A percentile compares a stretch with the other conserved stretches of the same genome.
These are phyloP conservation scores for Fusarium chlamydosporum DNA, from an alignment of 2,329 filamentous ascomycete species.

Conservation along the genomic window DNA sequence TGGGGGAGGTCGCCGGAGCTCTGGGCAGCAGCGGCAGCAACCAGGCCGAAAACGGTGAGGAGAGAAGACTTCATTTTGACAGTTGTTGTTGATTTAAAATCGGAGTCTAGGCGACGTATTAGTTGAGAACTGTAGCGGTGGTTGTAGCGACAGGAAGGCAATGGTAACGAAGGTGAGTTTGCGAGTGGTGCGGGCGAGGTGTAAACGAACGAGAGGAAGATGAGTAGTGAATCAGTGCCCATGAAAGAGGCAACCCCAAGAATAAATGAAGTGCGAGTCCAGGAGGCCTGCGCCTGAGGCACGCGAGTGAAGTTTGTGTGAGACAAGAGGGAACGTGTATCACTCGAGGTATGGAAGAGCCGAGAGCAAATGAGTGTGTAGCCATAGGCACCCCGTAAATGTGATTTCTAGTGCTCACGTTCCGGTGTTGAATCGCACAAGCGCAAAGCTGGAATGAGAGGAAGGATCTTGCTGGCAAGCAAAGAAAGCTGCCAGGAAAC, in stretches of 20 bases:
- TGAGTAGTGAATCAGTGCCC: slow-evolving; percentile 35
- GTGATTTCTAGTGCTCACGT: slow-evolving; percentile 29
- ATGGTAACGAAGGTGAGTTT: slow-evolving; percentile 26
- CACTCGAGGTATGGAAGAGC: slow-evolving; percentile 42
- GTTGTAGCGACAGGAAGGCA: slow-evolving; percentile 26
- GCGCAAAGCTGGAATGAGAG: slow-evolving; percentile 20
- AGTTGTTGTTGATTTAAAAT: slow-evolving; percentile 40
- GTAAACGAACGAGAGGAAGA: slow-evolving; percentile 10
- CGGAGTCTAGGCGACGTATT: slow-evolving; percentile 27
- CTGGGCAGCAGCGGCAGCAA: slow-evolving; percentile 60
- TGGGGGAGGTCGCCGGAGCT: slow-evolving; percentile 59
- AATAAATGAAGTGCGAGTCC: slow-evolving; percentile 32
- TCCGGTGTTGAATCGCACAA: slow-evolving; percentile 21
- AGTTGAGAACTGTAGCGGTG: slow-evolving; percentile 20
- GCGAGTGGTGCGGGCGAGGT: slow-evolving; percentile 14
- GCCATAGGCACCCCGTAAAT: slow-evolving; percentile 35
- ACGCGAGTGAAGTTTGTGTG: slow-evolving; percentile 50
- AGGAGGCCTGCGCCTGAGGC: slow-evolving; percentile 29
- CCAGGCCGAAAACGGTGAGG: slow-evolving; percentile 60
- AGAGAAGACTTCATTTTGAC: slow-evolving; percentile 67
- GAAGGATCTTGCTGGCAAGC: slow-evolving; percentile 5
- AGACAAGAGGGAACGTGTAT: slow-evolving; percentile 51
- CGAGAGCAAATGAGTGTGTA: slow-evolving; percentile 36
- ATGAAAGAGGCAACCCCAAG: slow-evolving; percentile 13
- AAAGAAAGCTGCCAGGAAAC: slow-evolving; percentile 2